phyloP scores from a whole-genome alignment of 805 yeast genomes.

The Starmerella bacillaris region DNA sequence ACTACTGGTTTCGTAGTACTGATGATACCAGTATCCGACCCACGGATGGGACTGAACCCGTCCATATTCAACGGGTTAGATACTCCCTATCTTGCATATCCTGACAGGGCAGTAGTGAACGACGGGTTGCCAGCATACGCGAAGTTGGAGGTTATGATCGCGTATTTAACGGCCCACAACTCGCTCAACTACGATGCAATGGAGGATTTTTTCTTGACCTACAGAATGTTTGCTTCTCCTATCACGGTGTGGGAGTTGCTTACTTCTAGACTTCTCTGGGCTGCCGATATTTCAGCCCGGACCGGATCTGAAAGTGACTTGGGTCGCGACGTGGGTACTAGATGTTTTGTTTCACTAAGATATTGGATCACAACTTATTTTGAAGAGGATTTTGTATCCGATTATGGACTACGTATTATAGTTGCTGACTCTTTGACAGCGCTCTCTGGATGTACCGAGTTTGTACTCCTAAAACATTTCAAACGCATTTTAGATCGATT shows the following conservation, averaged over 20 bases:
- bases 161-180: constrained; percentile 43
- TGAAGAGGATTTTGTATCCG: constrained; percentile 57
- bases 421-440: constrained; percentile 9
- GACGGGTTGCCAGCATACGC: constrained; percentile 13
- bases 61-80: constrained; percentile 4
- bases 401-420: constrained; percentile 29
- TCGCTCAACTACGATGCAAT: constrained; percentile 58
- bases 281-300: constrained; percentile 27
- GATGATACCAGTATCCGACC: background rate
- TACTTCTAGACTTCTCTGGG: constrained; percentile 55
- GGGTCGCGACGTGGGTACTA: constrained; percentile 42
- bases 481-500: constrained; percentile 28
- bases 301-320: constrained; percentile 17
- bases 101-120: constrained; percentile 1
- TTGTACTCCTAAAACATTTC: constrained; percentile 16
- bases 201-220: constrained; percentile 75
- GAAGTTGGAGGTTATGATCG: constrained; percentile 18
- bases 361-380: constrained; percentile 85
- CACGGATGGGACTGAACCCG: constrained; percentile 6
- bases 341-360: constrained; percentile 73
- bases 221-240: constrained; percentile 49
- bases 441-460: constrained; percentile 18
- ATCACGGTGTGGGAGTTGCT: constrained; percentile 41
- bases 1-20: too few relatives aligned
- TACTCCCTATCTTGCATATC: constrained; percentile 5